Base-by-base conservation (phyloP, 495 filamentous ascomycete genomes). In the Neurospora tetraspora region DNA sequence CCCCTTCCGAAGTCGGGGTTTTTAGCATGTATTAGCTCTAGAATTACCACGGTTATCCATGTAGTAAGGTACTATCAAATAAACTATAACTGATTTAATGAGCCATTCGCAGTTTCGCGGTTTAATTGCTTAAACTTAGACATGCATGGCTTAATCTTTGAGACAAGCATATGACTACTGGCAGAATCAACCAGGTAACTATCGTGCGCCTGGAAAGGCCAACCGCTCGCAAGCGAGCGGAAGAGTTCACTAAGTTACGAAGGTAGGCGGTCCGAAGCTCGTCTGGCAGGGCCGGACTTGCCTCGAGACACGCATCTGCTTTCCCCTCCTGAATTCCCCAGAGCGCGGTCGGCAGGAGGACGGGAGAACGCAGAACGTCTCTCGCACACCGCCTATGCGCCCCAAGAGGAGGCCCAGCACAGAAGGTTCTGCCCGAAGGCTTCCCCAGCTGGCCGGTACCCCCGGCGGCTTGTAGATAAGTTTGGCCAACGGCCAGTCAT, bases 101-200 rank as follows among this genome's bases (percentile, higher is more conserved):
- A 89, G 86, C 86, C 85, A 89, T 90, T 89, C 85, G 87, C 85
- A 89, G 86, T 90, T 90, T 90, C 87, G 88, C 87, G 73, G 85
- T 89, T 88, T 86, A 89, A 79, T 86, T 89, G 84, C 84, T 89
- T 89, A 89, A 89, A 89, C 86, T 89, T 89, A 87, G 85, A 90
- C 85, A 89, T 90, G 86, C 86, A 89, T 90, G 86, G 88, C 86
- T 89, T 89, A 90, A 89, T 89, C 85, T 89, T 89, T 90, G 85
- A 90, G 85, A 89, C 86, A 90, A 89, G 85, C 85, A 89, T 89
- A 89, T 89, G 83, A 89, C 86, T 89, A 89, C 86, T 89, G 84
- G 85, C 86, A 90, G 86, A 89, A 89, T 89, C 85, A 89, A 89
- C 86, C 86, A 89, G 85, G 83, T 90, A 89, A 84, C 85, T 87